Evolutionary conservation across 176 grass and related monocot species (phyloP).

Genomic region (Eragrostis nindensis): DNA sequence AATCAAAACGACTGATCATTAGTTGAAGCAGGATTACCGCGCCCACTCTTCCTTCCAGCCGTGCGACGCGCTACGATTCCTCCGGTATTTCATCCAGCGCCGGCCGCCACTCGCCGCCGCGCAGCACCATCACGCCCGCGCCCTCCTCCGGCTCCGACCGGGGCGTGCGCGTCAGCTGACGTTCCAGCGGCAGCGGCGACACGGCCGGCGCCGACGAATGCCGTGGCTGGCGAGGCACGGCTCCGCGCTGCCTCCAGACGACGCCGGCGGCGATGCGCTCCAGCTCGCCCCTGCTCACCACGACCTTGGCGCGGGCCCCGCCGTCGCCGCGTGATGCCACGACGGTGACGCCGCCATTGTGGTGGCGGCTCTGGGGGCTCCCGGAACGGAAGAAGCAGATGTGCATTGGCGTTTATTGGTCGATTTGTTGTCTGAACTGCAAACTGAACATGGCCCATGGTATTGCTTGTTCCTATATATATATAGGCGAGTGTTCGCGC

Average conservation of each 20-base stretch:
- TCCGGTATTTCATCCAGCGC: slow-evolving; percentile 39
- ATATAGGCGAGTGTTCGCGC: not conserved
- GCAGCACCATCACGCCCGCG: not conserved
- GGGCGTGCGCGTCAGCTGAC: not conserved
- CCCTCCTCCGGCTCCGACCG: slow-evolving; percentile 9
- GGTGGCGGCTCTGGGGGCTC: slow-evolving; percentile 14
- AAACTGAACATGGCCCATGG: not conserved
- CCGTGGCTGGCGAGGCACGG: not conserved
- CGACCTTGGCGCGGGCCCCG: slow-evolving; percentile 31
- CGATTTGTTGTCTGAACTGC: too few species aligned
- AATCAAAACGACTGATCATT: too few species aligned
- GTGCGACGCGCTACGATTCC: slow-evolving; percentile 12
- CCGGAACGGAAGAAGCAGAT: slow-evolving; percentile 32
- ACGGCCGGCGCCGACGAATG: not conserved
- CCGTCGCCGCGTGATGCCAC: slow-evolving; percentile 23
- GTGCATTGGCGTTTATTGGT: slow-evolving; percentile 24
- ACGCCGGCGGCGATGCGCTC: slow-evolving; percentile 42
- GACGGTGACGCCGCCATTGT: slow-evolving; percentile 31
- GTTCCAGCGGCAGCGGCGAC: not conserved
- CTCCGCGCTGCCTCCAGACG: slow-evolving; percentile 18
- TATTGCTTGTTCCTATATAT: not conserved
- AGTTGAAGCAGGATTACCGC: too few species aligned
- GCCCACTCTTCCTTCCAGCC: too few species aligned
- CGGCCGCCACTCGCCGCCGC: slow-evolving; percentile 17
- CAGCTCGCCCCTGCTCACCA: slow-evolving; percentile 46